Evolutionary conservation across 306 rosid species (phyloP).

Genomic region (Pterocarpus macrocarpus): DNA sequence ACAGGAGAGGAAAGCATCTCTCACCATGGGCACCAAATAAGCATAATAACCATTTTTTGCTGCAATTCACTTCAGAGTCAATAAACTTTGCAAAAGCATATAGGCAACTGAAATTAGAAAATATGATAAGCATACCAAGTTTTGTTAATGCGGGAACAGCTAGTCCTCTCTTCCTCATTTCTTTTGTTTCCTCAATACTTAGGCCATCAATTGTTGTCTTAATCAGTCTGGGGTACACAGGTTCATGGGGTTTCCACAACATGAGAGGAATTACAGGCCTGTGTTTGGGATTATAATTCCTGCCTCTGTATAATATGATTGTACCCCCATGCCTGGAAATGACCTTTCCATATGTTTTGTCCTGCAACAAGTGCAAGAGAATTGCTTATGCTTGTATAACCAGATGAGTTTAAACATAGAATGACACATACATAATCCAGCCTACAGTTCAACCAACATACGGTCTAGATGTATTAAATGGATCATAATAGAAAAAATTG

Average conservation of each 20-base stretch:
- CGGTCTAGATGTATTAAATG: slow-evolving; percentile 13
- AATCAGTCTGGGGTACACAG: slow-evolving; percentile 86
- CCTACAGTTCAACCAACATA: not conserved
- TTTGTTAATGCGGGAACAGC: slow-evolving; percentile 84
- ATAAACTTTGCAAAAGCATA: slow-evolving; percentile 20
- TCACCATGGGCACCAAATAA: slow-evolving; percentile 84
- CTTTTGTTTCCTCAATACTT: slow-evolving; percentile 85
- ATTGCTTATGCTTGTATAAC: slow-evolving; percentile 21
- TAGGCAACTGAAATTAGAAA: slow-evolving; percentile 24
- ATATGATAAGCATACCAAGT: slow-evolving; percentile 62
- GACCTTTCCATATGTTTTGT: slow-evolving; percentile 87
- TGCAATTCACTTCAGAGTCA: slow-evolving; percentile 55
- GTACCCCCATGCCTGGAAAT: slow-evolving; percentile 81
- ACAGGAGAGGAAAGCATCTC: slow-evolving; percentile 80
- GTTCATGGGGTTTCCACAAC: slow-evolving; percentile 97
- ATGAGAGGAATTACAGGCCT: slow-evolving; percentile 86
- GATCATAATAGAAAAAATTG: slow-evolving; percentile 12
- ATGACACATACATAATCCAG: not conserved
- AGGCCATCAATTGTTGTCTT: slow-evolving; percentile 90
- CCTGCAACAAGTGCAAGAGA: slow-evolving; percentile 65
- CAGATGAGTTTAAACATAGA: slow-evolving; percentile 13
- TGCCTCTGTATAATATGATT: slow-evolving; percentile 85
- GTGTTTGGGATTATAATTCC: slow-evolving; percentile 75
- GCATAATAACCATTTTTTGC: slow-evolving; percentile 93
- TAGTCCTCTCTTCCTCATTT: slow-evolving; percentile 87